These are phyloP conservation scores for Ceratobasidium sp. DNA, from an alignment of 1,284 basidiomycete species.

Conservation along the genomic window DNA sequence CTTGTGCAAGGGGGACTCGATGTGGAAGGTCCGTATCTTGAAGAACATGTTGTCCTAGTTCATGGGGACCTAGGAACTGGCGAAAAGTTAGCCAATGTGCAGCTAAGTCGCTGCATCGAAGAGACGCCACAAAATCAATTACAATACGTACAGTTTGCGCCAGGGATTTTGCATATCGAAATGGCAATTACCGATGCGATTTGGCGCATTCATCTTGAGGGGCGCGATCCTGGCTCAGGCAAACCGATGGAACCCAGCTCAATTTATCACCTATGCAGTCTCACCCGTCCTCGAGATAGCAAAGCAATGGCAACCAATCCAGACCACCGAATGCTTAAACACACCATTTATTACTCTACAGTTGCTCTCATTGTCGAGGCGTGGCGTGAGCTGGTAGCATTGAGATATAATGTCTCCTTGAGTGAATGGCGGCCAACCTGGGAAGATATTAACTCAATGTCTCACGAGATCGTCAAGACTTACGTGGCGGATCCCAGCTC, in stretches of 20 bases:
- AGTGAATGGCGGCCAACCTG: slow-evolving; percentile 48
- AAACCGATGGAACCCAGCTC: neutral
- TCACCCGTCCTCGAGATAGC: slow-evolving; percentile 51
- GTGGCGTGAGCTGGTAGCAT: slow-evolving; percentile 46
- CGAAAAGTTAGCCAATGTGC: slow-evolving; percentile 47
- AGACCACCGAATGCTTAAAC: slow-evolving; percentile 55
- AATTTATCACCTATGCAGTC: slow-evolving; percentile 1
- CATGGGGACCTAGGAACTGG: slow-evolving; percentile 51
- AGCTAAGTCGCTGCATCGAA: slow-evolving; percentile 49
- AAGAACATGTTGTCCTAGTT: slow-evolving; percentile 37
- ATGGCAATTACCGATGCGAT: slow-evolving; percentile 57
- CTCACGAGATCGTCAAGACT: slow-evolving; percentile 44
- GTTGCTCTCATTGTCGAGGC: slow-evolving; percentile 49
- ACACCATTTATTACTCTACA: slow-evolving; percentile 53
- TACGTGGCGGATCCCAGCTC: slow-evolving; percentile 47
- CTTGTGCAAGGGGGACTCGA: neutral
- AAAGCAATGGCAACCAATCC: slow-evolving; percentile 51
- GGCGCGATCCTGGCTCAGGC: neutral
- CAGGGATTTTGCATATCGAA: slow-evolving; percentile 57
- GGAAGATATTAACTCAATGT: slow-evolving; percentile 46
- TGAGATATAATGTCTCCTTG: slow-evolving; percentile 18
- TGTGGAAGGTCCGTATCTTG: neutral
- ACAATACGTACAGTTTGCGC: slow-evolving; percentile 52
- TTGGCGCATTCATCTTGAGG: slow-evolving; percentile 50
- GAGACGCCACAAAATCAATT: slow-evolving; percentile 42